These are phyloP conservation scores for Scedosporium dehoogii DNA, from an alignment of 2,329 filamentous ascomycete species.

Conservation along the genomic window DNA sequence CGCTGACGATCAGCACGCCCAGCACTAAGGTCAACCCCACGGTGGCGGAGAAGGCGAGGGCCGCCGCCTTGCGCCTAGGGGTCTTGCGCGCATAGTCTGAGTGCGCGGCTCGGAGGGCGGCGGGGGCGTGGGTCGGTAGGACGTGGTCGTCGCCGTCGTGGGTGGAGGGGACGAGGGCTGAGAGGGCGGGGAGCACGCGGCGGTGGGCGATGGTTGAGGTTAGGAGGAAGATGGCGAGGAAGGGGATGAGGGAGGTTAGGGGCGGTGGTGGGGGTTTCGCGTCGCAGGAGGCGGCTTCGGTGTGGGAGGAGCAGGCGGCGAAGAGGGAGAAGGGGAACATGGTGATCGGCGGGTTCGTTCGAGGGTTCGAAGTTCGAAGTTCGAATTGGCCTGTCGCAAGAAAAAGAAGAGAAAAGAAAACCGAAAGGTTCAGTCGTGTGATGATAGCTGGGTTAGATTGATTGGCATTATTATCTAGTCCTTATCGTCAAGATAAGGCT, in stretches of 20 bases:
- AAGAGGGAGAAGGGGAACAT: constrained; percentile 32
- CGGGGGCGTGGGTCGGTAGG: constrained; percentile 52
- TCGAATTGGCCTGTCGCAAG: neutral
- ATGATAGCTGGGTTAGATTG: neutral
- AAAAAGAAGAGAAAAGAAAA: neutral
- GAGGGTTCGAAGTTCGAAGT: neutral
- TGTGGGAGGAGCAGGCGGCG: constrained; percentile 33
- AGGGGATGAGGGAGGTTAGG: constrained; percentile 55
- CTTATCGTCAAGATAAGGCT: neutral
- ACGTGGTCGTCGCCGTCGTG: constrained; percentile 52
- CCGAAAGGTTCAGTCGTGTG: neutral
- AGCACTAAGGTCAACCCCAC: constrained; percentile 69
- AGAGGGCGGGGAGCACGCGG: constrained; percentile 65
- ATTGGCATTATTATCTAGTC: neutral
- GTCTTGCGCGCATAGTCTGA: constrained; percentile 47
- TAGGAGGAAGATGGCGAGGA: constrained; percentile 58
- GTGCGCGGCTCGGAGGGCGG: constrained; percentile 46
- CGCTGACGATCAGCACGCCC: constrained; percentile 71
- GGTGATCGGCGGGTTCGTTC: neutral
- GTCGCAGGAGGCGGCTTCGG: constrained; percentile 42
- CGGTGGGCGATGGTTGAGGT: constrained; percentile 54
- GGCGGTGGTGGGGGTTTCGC: constrained; percentile 33
- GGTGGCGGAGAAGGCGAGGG: constrained; percentile 63
- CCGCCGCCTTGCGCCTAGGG: constrained; percentile 40
- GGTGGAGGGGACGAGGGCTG: constrained; percentile 39